Evolutionary conservation across 2,329 filamentous ascomycete species (phyloP).

Genomic region (Penicillium sp.): DNA sequence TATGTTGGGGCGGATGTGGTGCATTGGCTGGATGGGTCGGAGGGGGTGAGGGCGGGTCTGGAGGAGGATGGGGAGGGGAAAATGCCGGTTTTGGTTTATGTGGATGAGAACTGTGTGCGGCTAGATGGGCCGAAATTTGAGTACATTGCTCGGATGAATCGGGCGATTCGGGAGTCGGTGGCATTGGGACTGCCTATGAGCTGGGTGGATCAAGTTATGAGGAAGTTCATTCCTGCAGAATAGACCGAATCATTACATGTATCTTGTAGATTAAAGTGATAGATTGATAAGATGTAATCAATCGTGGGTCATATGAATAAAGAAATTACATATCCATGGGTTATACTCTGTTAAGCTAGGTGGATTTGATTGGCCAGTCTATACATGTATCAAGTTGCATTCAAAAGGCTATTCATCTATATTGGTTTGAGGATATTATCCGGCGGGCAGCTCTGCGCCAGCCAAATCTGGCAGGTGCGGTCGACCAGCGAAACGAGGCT

Average conservation of each 20-base stretch:
- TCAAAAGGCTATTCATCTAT: slow-evolving; percentile 20
- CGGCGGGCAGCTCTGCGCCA: slow-evolving; percentile 15
- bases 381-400: slow-evolving; percentile 7
- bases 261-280: neutral
- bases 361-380: neutral
- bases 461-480: slow-evolving; percentile 5
- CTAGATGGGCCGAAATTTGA: slow-evolving; percentile 36
- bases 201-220: slow-evolving; percentile 42
- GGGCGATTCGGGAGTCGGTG: slow-evolving; percentile 42
- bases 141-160: slow-evolving; percentile 46
- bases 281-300: neutral
- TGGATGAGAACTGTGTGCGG: slow-evolving; percentile 41
- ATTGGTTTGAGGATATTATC: slow-evolving; percentile 5
- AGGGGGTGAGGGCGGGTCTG: slow-evolving; percentile 7
- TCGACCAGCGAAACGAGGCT: slow-evolving; percentile 11
- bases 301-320: neutral
- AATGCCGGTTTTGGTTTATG: slow-evolving; percentile 40
- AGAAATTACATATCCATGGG: neutral
- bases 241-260: slow-evolving; percentile 1
- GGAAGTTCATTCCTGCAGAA: slow-evolving; percentile 36
- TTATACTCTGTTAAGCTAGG: neutral
- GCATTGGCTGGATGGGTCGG: slow-evolving; percentile 32
- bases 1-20: slow-evolving; percentile 32
- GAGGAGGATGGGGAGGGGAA: slow-evolving; percentile 7
- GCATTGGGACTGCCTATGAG: slow-evolving; percentile 33